Evolutionary conservation across 2,329 filamentous ascomycete species (phyloP).

Genomic region (Colletotrichum zoysiae): DNA sequence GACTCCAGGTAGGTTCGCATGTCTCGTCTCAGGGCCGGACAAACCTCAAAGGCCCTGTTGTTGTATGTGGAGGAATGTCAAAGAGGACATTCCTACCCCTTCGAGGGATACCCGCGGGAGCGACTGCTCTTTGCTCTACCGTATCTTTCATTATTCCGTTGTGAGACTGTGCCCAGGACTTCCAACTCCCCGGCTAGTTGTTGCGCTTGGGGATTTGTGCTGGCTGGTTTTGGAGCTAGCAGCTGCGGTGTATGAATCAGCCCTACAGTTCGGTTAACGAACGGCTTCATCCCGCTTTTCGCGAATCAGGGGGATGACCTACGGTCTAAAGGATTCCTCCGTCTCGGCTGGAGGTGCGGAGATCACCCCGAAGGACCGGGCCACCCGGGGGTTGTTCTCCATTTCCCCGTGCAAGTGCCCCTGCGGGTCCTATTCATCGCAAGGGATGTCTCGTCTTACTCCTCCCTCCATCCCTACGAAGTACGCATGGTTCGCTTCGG

Average conservation of each 20-base stretch:
- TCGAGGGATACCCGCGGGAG: neutral
- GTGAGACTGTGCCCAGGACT: neutral
- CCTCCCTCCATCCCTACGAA: slow-evolving; percentile 6
- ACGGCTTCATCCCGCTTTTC: neutral
- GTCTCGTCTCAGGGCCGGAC: slow-evolving; percentile 29
- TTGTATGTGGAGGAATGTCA: slow-evolving; percentile 2
- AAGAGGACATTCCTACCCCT: neutral
- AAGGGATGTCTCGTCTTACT: slow-evolving; percentile 22
- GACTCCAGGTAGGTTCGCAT: slow-evolving; percentile 13
- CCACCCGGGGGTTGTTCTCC: neutral
- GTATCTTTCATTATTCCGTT: neutral
- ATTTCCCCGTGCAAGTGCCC: neutral
- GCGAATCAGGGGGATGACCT: slow-evolving; percentile 14
- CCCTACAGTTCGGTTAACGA: neutral
- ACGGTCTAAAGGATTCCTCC: neutral
- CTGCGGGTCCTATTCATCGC: neutral
- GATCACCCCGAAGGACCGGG: neutral
- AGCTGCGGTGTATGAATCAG: neutral
- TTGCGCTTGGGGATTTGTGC: neutral
- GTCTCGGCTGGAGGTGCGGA: slow-evolving; percentile 4
- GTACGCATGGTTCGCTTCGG: slow-evolving; percentile 7
- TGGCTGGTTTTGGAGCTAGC: neutral
- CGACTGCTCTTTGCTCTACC: neutral
- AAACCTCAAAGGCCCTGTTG: neutral
- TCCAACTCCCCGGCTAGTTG: neutral